Conservation (phyloP, 116 monocot genomes). For the Cymodocea nodosa region DNA sequence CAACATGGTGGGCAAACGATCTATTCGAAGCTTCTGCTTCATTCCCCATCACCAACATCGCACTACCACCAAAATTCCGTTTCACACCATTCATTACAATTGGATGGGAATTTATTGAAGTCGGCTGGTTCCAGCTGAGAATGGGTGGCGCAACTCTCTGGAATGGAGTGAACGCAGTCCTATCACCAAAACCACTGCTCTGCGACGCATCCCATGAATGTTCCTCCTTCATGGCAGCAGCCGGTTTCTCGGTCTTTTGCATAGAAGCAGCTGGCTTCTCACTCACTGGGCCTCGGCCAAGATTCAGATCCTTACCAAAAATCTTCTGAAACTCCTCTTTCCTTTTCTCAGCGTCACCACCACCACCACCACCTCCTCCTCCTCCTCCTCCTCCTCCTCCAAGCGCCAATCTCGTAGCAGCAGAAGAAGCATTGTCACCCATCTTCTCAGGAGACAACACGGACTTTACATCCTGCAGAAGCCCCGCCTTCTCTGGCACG, state of each 20-base stretch:
- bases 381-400: no score
- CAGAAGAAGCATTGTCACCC: not conserved
- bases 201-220: slow-evolving; percentile 10
- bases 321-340: slow-evolving; percentile 25
- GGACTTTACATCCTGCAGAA: slow-evolving; percentile 22
- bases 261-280: not conserved
- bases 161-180: slow-evolving; percentile 7
- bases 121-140: slow-evolving; percentile 22
- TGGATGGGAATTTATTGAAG: not conserved
- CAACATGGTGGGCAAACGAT: slow-evolving; percentile 11
- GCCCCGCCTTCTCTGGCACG: slow-evolving; percentile 24
- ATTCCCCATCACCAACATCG: slow-evolving; percentile 10
- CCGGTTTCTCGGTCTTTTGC: no score
- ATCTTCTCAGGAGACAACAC: slow-evolving; percentile 25
- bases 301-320: slow-evolving; percentile 45
- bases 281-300: slow-evolving; percentile 5
- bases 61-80: slow-evolving; percentile 16
- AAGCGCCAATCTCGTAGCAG: not conserved
- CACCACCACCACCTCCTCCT: no score
- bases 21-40: slow-evolving; percentile 8
- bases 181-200: slow-evolving; percentile 6
- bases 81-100: not conserved
- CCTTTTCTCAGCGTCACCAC: not conserved
- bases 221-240: slow-evolving; percentile 15
- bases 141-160: slow-evolving; percentile 6